Percentiles rank a stretch among this genome's conserved stretches.
These are phyloP conservation scores for Syzygium aromaticum DNA, from an alignment of 345 rosid genomes.

Conservation along the genomic window DNA sequence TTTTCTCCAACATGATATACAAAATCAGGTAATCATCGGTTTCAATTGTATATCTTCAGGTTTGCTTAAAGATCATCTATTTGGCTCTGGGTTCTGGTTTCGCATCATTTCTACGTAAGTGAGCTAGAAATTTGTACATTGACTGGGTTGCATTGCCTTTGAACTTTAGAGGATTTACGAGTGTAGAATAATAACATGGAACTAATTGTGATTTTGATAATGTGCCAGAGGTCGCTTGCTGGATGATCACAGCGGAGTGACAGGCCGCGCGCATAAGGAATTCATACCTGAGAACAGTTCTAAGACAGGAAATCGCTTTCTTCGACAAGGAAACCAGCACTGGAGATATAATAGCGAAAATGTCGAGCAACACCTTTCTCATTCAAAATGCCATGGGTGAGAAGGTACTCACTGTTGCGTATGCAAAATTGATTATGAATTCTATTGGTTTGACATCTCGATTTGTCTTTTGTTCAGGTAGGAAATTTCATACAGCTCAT, in stretches of 20 bases:
- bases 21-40: neutral
- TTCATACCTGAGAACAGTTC: constrained; percentile 44
- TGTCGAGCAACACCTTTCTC: constrained; percentile 68
- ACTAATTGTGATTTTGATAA: neutral
- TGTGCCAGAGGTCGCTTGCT: constrained; percentile 56
- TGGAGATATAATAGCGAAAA: constrained; percentile 59
- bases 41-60: constrained; percentile 14
- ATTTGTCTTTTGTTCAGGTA: constrained; percentile 29
- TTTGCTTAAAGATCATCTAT: constrained; percentile 31
- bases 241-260: constrained; percentile 74
- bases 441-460: neutral
- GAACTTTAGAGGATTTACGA: neutral
- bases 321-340: constrained; percentile 64
- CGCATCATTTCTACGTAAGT: constrained; percentile 63
- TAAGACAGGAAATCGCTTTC: constrained; percentile 60
- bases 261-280: constrained; percentile 57
- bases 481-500: constrained; percentile 53
- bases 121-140: neutral
- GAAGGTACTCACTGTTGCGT: constrained; percentile 27
- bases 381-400: constrained; percentile 76
- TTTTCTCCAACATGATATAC: neutral
- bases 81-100: constrained; percentile 43
- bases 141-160: neutral
- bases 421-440: neutral
- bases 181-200: neutral